phyloP scores from a whole-genome alignment of 345 rosid species.

The Adansonia digitata region DNA sequence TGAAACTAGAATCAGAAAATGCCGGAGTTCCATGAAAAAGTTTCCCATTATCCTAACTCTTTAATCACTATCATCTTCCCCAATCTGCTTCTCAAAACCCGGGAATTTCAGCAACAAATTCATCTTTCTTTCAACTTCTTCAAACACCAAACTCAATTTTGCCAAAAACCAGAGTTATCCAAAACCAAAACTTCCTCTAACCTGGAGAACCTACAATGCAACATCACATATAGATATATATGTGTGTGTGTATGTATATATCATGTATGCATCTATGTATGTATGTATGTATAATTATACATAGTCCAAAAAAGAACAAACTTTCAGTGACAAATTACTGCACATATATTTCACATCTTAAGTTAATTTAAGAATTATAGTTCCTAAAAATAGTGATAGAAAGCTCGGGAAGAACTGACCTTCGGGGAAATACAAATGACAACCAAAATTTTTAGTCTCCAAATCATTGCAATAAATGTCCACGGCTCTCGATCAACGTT shows the following conservation, averaged over 20 bases:
- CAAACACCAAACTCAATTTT: not conserved
- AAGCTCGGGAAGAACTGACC: slow-evolving; percentile 17
- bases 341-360: not conserved
- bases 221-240: not conserved
- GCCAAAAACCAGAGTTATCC: not conserved
- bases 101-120: slow-evolving; percentile 9
- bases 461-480: slow-evolving; percentile 32
- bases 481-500: slow-evolving; percentile 28
- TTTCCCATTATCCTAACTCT: not conserved
- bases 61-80: not conserved
- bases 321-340: not conserved
- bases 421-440: slow-evolving; percentile 12
- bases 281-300: not conserved
- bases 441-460: slow-evolving; percentile 11
- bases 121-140: slow-evolving; percentile 4
- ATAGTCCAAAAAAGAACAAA: not conserved
- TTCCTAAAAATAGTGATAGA: slow-evolving; percentile 17
- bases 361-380: not conserved
- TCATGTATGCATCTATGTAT: too few relatives aligned
- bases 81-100: not conserved
- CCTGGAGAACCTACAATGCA: slow-evolving; percentile 14
- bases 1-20: not conserved
- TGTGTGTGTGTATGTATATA: not conserved
- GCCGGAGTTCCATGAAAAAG: not conserved
- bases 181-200: not conserved